Base-by-base conservation (phyloP, 2,329 filamentous ascomycete species). In the Aspergillus floridensis region DNA sequence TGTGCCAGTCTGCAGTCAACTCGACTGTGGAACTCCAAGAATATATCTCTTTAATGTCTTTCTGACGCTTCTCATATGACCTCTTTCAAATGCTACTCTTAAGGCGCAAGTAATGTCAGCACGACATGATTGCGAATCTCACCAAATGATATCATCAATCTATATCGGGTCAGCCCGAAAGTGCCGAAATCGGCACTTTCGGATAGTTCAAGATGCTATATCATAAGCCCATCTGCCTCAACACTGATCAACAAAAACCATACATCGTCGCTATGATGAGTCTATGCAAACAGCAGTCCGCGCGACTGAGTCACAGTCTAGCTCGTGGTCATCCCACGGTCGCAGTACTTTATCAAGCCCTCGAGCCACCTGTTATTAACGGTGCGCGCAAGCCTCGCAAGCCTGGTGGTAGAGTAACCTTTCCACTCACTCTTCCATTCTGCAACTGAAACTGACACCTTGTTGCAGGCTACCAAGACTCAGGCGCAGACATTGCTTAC, bases 321-420 rank as follows among this genome's bases (percentile, higher is more conserved):
- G 16, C 52, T 47, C 49, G 49, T 32, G 8, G 19, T 29, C 19
- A 53, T 5, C 61, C 64, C 3, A 58, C 62, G 3, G 75, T 83
- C 2, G 81, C 80, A 4, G 72, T 82, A 0, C 65, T 83, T 1
- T 79, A 79, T 56, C 80, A 83, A 66, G 79, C 73, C 4, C 72
- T 81, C 49, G 75, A 80, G 2, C 77, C 80, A 4, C 80, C 81
- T 0, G 35, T 79, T 4, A 78, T 82, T 52, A 77, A 81, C 56
- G 80, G 80, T 1, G 74, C 79, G 3, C 71, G 70, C 16, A 84
- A 83, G 60, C 80, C 80, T 1, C 77, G 72, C 64, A 83, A 84
- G 59, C 80, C 80, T 14, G 79, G 79, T 51, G 77, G 78, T 77
- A 65, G 38, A 38, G 66, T 35, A n/a, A 14, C 14, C 22, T 8